Evolutionary conservation across 768 basidiomycete species (phyloP).

Genomic region (Lentinula sp.): DNA sequence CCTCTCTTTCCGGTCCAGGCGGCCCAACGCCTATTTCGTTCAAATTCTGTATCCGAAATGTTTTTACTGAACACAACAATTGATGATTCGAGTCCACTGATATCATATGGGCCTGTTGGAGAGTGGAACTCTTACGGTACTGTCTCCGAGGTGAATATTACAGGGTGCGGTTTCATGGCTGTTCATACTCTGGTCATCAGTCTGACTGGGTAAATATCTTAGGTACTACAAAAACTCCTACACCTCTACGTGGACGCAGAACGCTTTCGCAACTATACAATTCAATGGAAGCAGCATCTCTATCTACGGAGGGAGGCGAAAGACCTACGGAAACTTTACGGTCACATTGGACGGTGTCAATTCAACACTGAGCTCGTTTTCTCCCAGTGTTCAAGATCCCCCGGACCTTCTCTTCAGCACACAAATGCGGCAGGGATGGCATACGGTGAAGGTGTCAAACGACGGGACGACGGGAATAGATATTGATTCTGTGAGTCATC

Average conservation of each 20-base stretch:
- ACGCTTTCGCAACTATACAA: constrained; percentile 15
- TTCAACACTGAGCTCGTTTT: constrained; percentile 6
- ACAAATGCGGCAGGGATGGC: not conserved
- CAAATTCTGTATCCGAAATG: constrained; percentile 9
- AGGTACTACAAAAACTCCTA: constrained; percentile 25
- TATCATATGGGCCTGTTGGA: constrained; percentile 2
- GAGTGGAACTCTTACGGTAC: not conserved
- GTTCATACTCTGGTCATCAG: constrained; percentile 12
- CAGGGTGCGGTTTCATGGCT: not conserved
- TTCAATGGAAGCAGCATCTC: constrained; percentile 27
- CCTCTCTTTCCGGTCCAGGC: not conserved
- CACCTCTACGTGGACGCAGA: constrained; percentile 18
- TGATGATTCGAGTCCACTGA: constrained; percentile 8
- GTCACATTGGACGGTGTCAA: constrained; percentile 19
- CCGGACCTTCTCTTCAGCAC: not conserved
- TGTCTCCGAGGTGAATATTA: not conserved
- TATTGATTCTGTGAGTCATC: constrained; percentile 3
- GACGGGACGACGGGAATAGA: not conserved
- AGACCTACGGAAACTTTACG: constrained; percentile 24
- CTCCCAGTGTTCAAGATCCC: not conserved
- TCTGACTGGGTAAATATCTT: constrained; percentile 11
- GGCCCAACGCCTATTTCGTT: not conserved
- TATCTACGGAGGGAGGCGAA: constrained; percentile 25
- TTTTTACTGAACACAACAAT: constrained; percentile 2
- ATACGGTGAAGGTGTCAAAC: not conserved